Percentiles rank a stretch among this genome's conserved stretches.
Evolutionary conservation across 1,139 yeast species (phyloP).

Genomic region (Geotrichum reessii): DNA sequence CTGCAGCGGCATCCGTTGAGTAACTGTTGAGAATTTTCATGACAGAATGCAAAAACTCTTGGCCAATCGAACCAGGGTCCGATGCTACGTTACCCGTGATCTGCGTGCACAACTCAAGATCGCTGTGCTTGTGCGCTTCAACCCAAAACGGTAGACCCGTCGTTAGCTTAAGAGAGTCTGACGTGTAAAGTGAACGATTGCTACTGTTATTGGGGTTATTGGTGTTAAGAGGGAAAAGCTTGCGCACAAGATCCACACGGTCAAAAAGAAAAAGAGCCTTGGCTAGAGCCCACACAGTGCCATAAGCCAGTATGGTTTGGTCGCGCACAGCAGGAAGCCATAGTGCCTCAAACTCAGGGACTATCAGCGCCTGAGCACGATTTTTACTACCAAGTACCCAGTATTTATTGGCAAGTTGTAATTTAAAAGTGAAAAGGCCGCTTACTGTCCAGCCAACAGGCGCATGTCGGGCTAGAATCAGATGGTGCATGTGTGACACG

Average conservation of each 20-base stretch:
- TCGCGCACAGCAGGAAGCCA: constrained; percentile 23
- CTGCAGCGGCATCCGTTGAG: background rate
- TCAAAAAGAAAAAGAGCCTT: constrained; percentile 6
- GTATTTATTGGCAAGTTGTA: constrained; percentile 28
- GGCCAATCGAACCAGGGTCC: background rate
- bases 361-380: constrained; percentile 23
- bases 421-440: constrained; percentile 25
- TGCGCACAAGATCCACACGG: constrained; percentile 3
- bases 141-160: constrained; percentile 2
- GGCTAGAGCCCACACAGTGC: constrained; percentile 6
- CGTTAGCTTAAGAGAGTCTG: background rate
- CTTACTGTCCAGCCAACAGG: constrained; percentile 25
- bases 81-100: background rate
- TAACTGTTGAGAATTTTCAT: background rate
- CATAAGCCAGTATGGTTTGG: background rate
- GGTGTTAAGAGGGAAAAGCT: background rate
- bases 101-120: background rate
- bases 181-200: background rate
- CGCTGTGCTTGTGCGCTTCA: constrained; percentile 5
- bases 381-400: constrained; percentile 23
- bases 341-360: constrained; percentile 23
- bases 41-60: background rate
- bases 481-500: constrained; percentile 23
- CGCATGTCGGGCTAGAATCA: constrained; percentile 24
- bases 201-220: background rate